Evolutionary conservation across 306 rosid species (phyloP).

Genomic region (Gillenia trifoliata): DNA sequence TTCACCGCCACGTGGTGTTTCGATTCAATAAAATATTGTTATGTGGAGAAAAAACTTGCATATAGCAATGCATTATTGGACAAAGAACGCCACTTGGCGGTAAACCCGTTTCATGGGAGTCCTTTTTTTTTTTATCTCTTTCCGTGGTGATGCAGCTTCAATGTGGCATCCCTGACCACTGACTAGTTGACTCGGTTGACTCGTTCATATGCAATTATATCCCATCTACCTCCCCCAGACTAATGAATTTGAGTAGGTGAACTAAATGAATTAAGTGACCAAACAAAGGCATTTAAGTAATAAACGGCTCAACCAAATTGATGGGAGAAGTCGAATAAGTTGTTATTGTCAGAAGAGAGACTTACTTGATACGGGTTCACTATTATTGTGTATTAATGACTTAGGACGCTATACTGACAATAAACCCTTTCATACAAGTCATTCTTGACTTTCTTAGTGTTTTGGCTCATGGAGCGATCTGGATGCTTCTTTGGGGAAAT

Average conservation of each 20-base stretch:
- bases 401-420: too few relatives aligned
- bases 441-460: too few relatives aligned
- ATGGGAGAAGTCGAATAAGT: not conserved
- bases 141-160: constrained; percentile 12
- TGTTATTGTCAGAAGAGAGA: not conserved
- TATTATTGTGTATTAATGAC: too few relatives aligned
- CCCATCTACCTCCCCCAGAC: not conserved
- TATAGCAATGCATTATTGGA: too few relatives aligned
- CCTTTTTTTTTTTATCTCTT: not conserved
- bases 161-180: not conserved
- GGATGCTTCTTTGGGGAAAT: not conserved
- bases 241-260: constrained; percentile 9
- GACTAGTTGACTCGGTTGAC: not conserved
- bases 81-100: too few relatives aligned
- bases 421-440: too few relatives aligned
- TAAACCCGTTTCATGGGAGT: too few relatives aligned
- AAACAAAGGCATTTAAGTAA: not conserved
- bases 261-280: not conserved
- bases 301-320: not conserved
- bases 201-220: not conserved
- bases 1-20: too few relatives aligned
- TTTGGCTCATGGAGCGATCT: too few relatives aligned
- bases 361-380: not conserved
- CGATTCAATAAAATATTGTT: too few relatives aligned
- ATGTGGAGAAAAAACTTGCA: too few relatives aligned